phyloP scores from a whole-genome alignment of 108 stramenopile genomes.

The Schizochytrium sp. region DNA sequence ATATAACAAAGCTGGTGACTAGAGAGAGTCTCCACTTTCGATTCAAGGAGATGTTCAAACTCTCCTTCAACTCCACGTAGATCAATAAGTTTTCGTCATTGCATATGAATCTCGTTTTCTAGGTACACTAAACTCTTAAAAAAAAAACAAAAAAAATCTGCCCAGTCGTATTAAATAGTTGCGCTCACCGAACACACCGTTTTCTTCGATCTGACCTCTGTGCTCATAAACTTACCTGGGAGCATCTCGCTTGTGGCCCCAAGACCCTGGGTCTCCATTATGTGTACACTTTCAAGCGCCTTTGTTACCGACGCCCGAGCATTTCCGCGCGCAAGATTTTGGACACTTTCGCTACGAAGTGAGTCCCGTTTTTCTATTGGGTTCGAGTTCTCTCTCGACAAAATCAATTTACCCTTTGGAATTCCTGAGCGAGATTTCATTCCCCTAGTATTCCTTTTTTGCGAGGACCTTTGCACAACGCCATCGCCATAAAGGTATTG shows the following conservation, averaged over 20 bases:
- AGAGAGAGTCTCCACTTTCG: not conserved
- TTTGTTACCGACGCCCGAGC: not conserved
- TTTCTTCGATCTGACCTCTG: not conserved
- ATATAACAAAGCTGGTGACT: not conserved
- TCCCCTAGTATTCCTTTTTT: too few species aligned
- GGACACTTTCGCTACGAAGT: not conserved
- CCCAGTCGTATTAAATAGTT: not conserved
- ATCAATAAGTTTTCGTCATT: conserved; percentile 9
- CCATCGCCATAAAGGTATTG: too few species aligned
- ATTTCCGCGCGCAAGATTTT: conserved; percentile 14
- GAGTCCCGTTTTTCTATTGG: conserved; percentile 5
- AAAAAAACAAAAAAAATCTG: not conserved
- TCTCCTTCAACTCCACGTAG: not conserved
- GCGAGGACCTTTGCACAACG: too few species aligned
- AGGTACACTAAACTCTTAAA: not conserved
- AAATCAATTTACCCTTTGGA: not conserved
- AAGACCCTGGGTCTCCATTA: not conserved
- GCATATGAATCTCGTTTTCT: not conserved
- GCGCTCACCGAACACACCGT: not conserved
- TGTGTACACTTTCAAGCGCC: conserved; percentile 27
- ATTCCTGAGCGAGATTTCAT: not conserved
- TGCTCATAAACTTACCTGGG: conserved; percentile 17
- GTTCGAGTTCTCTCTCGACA: not conserved
- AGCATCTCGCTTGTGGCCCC: conserved; percentile 12
- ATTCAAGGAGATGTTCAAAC: not conserved